Evolutionary conservation across 2,329 filamentous ascomycete genomes (phyloP).

Genomic region (Emergomyces africanus): DNA sequence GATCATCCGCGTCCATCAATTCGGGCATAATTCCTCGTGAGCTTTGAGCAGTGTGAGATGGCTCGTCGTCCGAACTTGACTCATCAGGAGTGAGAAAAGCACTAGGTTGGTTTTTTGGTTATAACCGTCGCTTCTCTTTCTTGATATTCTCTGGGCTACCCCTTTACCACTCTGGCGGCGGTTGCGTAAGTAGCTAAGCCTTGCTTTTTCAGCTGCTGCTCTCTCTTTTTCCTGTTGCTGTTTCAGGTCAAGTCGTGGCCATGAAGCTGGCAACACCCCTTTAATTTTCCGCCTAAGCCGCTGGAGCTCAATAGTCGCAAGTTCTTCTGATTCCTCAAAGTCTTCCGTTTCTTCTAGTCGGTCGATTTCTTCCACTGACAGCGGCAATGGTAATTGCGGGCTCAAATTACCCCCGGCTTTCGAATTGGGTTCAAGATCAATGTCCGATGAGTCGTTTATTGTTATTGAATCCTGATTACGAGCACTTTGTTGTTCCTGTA

Average conservation of each 20-base stretch:
- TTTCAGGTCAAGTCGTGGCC: slow-evolving; percentile 30
- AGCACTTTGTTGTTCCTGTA: slow-evolving; percentile 12
- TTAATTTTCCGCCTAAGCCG: slow-evolving; percentile 28
- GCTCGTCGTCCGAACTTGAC: slow-evolving; percentile 19
- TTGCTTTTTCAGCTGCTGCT: slow-evolving; percentile 5
- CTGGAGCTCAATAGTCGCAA: slow-evolving; percentile 8
- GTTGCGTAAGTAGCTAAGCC: slow-evolving; percentile 14
- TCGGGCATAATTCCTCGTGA: slow-evolving; percentile 8
- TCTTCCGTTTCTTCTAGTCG: slow-evolving; percentile 1
- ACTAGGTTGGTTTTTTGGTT: neutral
- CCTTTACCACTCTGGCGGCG: slow-evolving; percentile 10
- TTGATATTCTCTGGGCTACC: slow-evolving; percentile 13
- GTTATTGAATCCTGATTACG: slow-evolving; percentile 11
- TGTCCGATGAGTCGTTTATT: slow-evolving; percentile 8
- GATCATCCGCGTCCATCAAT: slow-evolving; percentile 12
- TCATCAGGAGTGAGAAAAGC: slow-evolving; percentile 10
- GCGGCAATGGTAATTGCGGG: slow-evolving; percentile 1
- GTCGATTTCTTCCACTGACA: neutral
- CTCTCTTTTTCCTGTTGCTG: slow-evolving; percentile 17
- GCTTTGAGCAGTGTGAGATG: slow-evolving; percentile 1
- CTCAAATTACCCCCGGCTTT: slow-evolving; percentile 13
- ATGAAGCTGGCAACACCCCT: slow-evolving; percentile 39
- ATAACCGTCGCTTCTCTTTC: slow-evolving; percentile 10
- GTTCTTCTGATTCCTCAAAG: slow-evolving; percentile 10
- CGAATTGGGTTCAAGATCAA: slow-evolving; percentile 10